These are phyloP conservation scores for Rhizopogon vinicolor DNA, from an alignment of 768 basidiomycete genomes.

Conservation along the genomic window DNA sequence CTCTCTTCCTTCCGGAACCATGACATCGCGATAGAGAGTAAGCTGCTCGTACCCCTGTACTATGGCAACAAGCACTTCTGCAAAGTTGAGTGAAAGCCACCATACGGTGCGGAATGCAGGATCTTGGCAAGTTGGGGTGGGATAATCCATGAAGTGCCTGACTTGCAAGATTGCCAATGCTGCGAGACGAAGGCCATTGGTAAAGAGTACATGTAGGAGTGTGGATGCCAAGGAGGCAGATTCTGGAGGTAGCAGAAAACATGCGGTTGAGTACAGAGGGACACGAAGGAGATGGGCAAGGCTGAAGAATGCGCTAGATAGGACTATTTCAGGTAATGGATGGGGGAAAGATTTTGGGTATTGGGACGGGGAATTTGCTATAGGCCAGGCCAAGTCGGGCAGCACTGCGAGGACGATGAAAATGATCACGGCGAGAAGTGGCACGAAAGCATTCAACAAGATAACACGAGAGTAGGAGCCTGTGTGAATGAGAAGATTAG, in stretches of 20 bases:
- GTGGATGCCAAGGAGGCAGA: constrained; percentile 33
- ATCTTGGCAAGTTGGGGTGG: constrained; percentile 50
- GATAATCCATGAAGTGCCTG: constrained; percentile 35
- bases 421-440: constrained; percentile 44
- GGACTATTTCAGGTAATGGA: constrained; percentile 61
- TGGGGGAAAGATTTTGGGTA: constrained; percentile 50
- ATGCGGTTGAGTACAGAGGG: constrained; percentile 30
- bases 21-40: constrained; percentile 61
- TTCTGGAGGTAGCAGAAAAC: constrained; percentile 19
- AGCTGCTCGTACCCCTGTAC: constrained; percentile 70
- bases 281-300: constrained; percentile 27
- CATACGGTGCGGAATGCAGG: constrained; percentile 62
- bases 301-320: constrained; percentile 52
- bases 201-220: constrained; percentile 44
- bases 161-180: constrained; percentile 51
- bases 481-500: constrained; percentile 17
- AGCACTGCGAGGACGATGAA: constrained; percentile 48
- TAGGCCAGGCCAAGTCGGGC: constrained; percentile 46
- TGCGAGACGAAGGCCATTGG: constrained; percentile 50
- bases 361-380: constrained; percentile 28
- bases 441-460: constrained; percentile 56
- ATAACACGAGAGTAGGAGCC: constrained; percentile 60
- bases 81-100: constrained; percentile 71
- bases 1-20: constrained; percentile 44
- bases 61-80: constrained; percentile 61